Evolutionary conservation across 441 rosid species (phyloP).

Genomic region (Populus tomentosa): DNA sequence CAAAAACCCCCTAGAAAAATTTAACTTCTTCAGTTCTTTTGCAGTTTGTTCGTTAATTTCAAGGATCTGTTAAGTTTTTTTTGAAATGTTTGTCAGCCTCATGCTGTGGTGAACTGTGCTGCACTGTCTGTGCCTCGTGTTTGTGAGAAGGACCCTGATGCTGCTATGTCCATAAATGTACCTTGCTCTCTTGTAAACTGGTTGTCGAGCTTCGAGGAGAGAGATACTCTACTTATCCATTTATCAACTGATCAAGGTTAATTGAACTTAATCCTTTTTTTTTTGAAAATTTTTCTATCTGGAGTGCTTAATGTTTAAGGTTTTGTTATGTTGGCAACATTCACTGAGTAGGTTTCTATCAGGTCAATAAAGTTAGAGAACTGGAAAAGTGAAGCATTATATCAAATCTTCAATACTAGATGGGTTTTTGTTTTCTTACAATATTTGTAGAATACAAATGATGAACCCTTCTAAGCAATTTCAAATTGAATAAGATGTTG

Average conservation of each 20-base stretch:
- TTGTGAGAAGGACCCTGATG: conserved; percentile 69
- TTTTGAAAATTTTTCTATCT: background rate
- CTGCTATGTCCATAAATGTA: conserved; percentile 62
- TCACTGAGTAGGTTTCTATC: background rate
- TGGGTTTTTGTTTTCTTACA: background rate
- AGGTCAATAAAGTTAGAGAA: background rate
- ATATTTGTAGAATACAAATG: background rate
- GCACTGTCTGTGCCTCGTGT: conserved; percentile 79
- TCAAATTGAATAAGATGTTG: background rate
- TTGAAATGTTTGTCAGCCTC: conserved; percentile 45
- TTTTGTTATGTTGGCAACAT: background rate
- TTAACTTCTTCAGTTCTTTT: background rate
- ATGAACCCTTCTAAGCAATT: background rate
- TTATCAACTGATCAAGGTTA: conserved; percentile 89
- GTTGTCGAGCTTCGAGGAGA: conserved; percentile 41
- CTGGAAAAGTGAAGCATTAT: background rate
- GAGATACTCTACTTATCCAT: conserved; percentile 56
- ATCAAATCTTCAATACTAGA: background rate
- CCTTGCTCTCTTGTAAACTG: conserved; percentile 69
- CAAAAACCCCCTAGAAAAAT: background rate
- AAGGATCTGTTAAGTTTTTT: background rate
- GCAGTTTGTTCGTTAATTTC: background rate
- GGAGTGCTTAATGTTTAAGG: background rate
- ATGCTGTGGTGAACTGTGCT: conserved; percentile 82
- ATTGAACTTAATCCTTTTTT: conserved; percentile 4